A percentile compares a stretch with the other conserved stretches of the same genome.
Conservation (phyloP, 805 yeast species). For the Isabelozyma pseudorhagii region DNA sequence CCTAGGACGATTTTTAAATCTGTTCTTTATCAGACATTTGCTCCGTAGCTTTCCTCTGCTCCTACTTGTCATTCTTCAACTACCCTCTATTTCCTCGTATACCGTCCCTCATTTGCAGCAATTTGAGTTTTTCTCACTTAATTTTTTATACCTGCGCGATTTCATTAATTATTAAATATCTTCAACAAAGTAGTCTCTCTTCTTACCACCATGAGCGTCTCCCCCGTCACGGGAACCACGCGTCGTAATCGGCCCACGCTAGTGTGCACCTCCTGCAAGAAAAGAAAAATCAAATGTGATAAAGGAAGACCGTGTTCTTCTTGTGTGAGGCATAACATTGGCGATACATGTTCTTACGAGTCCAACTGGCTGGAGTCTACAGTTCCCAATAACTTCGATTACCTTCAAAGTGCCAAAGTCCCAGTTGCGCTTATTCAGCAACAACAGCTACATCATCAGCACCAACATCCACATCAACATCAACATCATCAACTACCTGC, state of each 20-base stretch:
- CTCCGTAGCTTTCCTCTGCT: too few relatives aligned
- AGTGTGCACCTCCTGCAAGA: constrained; percentile 35
- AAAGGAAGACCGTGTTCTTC: constrained; percentile 34
- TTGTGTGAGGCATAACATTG: constrained; percentile 26
- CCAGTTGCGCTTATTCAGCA: neutral
- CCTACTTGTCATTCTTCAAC: too few relatives aligned
- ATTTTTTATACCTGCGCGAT: too few relatives aligned
- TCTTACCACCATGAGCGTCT: neutral
- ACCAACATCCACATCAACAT: too few relatives aligned
- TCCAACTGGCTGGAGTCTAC: constrained; percentile 1
- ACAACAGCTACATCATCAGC: neutral
- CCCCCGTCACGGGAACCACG: neutral
- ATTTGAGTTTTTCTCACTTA: too few relatives aligned
- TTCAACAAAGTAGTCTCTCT: neutral
- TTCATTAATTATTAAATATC: neutral
- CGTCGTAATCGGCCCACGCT: constrained; percentile 33
- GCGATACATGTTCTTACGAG: constrained; percentile 9
- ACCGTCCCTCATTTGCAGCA: too few relatives aligned
- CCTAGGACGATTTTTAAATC: too few relatives aligned
- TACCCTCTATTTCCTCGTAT: too few relatives aligned
- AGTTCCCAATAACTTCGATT: neutral
- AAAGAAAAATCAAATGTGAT: constrained; percentile 42
- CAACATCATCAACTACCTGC: neutral
- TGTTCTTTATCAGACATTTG: too few relatives aligned
- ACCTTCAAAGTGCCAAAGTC: neutral